A percentile compares a stretch with the other conserved stretches of the same genome.
Conservation (phyloP, 1,284 basidiomycete species). For the Ganoderma multipileum region DNA sequence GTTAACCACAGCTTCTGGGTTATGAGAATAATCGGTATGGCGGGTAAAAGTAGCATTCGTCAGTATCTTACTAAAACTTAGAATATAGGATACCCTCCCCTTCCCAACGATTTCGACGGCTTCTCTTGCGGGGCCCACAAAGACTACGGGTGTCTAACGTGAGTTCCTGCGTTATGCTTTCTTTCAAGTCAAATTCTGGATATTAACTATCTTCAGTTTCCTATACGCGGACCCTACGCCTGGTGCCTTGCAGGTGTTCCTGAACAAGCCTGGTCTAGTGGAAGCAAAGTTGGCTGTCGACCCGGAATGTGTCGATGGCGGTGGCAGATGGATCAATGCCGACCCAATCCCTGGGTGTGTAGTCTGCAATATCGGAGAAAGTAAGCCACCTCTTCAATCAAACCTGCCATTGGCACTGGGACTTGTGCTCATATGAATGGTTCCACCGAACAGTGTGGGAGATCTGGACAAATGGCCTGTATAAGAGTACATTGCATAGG, state of each 20-base stretch:
- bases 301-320: slow-evolving; percentile 55
- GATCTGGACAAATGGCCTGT: slow-evolving; percentile 84
- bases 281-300: slow-evolving; percentile 45
- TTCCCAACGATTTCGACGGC: slow-evolving; percentile 79
- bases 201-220: slow-evolving; percentile 55
- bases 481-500: slow-evolving; percentile 78
- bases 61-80: neutral
- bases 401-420: too few relatives aligned
- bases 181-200: neutral
- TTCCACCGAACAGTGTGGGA: slow-evolving; percentile 70
- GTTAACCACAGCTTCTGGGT: slow-evolving; percentile 89
- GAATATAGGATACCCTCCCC: slow-evolving; percentile 77
- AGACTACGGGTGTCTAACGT: slow-evolving; percentile 90
- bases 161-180: slow-evolving; percentile 32
- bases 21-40: slow-evolving; percentile 78
- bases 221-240: slow-evolving; percentile 81
- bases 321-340: slow-evolving; percentile 78
- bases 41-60: slow-evolving; percentile 10
- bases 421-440: neutral
- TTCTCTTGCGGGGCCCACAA: slow-evolving; percentile 88
- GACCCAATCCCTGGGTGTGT: slow-evolving; percentile 81
- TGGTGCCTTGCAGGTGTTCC: slow-evolving; percentile 82
- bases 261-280: slow-evolving; percentile 51
- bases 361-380: slow-evolving; percentile 87
- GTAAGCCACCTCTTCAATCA: slow-evolving; percentile 48